A percentile compares a stretch with the other conserved stretches of the same genome.
Conservation (phyloP, 176 grass and related monocot genomes). For the Alloteropsis semialata region DNA sequence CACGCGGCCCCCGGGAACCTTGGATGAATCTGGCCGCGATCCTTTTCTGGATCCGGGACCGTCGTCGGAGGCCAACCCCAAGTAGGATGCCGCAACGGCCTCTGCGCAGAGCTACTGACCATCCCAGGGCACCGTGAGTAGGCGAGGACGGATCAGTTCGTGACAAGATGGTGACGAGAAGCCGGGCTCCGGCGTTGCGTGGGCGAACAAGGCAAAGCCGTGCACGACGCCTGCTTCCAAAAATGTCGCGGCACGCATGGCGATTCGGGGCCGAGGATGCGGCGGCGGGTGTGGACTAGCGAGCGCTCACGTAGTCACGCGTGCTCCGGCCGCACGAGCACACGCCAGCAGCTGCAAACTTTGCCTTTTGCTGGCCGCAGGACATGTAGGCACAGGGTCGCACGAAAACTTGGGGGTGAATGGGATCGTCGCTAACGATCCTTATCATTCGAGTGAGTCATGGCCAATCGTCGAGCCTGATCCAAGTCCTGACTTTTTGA, state of each 20-base stretch:
- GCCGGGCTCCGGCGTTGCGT: background rate
- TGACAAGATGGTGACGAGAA: conserved; percentile 13
- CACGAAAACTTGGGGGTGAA: background rate
- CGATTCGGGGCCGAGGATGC: too few species aligned
- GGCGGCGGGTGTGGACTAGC: too few species aligned
- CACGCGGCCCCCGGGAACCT: background rate
- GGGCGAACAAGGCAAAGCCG: conserved; percentile 1
- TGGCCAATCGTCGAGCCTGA: background rate
- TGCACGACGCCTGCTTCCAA: conserved; percentile 20
- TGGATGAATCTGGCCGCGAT: conserved; percentile 37
- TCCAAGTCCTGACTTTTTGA: background rate
- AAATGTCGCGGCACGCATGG: background rate
- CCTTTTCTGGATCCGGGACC: background rate
- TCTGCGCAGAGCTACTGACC: background rate
- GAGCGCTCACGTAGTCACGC: background rate
- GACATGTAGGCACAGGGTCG: background rate
- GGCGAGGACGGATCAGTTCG: background rate
- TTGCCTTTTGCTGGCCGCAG: background rate
- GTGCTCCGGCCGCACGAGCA: background rate
- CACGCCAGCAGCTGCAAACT: background rate
- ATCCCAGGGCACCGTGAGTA: too few species aligned
- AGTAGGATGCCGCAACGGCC: background rate
- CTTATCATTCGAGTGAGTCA: background rate
- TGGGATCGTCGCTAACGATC: too few species aligned
- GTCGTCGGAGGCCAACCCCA: background rate